These are phyloP conservation scores for Kitagawia praeruptora DNA, from an alignment of 129 eudicot genomes.

Conservation along the genomic window DNA sequence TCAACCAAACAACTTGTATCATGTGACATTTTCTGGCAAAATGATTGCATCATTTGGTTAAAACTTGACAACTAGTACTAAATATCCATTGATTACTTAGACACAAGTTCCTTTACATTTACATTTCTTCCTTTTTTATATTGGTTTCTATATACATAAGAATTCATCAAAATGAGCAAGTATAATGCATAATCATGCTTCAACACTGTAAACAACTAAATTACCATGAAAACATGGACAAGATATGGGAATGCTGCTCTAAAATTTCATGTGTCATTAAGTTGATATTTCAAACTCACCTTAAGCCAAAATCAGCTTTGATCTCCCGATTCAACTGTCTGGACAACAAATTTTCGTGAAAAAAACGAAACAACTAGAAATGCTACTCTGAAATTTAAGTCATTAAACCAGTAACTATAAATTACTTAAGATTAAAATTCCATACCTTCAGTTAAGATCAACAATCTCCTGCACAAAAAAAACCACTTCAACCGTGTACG, in stretches of 20 bases:
- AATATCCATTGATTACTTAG: background rate
- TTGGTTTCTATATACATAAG: background rate
- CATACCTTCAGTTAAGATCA: background rate
- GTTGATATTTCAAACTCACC: background rate
- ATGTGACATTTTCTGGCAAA: background rate
- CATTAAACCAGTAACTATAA: background rate
- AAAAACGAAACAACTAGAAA: background rate
- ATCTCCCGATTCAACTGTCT: background rate
- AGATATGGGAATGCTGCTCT: too few relatives aligned
- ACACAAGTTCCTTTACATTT: too few relatives aligned
- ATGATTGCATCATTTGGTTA: background rate
- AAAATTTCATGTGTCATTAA: background rate
- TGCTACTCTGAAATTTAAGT: background rate
- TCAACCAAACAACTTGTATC: background rate
- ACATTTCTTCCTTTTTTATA: background rate
- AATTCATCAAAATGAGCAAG: background rate
- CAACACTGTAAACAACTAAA: background rate
- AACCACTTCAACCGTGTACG: background rate
- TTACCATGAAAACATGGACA: background rate
- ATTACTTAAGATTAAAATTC: background rate
- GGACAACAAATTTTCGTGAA: background rate
- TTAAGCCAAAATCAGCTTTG: background rate
- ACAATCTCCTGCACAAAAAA: background rate
- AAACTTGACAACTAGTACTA: background rate
- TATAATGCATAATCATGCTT: background rate